Conservation (phyloP, 1,284 basidiomycete species). For the Marasmius sp. region DNA sequence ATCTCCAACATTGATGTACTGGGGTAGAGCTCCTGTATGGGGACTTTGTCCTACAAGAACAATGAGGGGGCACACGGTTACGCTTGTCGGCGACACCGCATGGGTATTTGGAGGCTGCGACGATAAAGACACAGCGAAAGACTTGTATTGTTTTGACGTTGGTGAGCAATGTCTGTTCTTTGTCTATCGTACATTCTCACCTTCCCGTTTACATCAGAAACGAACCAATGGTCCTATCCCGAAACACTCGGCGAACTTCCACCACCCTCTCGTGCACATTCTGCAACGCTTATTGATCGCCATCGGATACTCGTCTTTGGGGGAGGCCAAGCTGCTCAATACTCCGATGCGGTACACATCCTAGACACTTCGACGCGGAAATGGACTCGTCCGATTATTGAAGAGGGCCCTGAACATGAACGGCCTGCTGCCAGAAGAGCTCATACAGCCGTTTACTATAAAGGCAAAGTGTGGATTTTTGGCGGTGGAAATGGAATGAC, state of each 20-base stretch:
- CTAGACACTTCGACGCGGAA: slow-evolving; percentile 77
- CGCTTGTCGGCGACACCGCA: slow-evolving; percentile 77
- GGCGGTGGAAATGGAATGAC: slow-evolving; percentile 90
- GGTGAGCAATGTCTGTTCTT: slow-evolving; percentile 42
- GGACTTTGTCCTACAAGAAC: slow-evolving; percentile 72
- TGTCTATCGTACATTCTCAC: not conserved
- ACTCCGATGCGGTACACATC: slow-evolving; percentile 78
- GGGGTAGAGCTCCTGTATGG: slow-evolving; percentile 82
- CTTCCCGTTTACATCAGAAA: slow-evolving; percentile 52
- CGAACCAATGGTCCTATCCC: slow-evolving; percentile 86
- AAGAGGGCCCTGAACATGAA: slow-evolving; percentile 22
- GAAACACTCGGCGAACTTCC: slow-evolving; percentile 75
- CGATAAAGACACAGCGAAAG: slow-evolving; percentile 72
- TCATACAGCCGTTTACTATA: slow-evolving; percentile 81
- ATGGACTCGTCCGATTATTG: slow-evolving; percentile 59
- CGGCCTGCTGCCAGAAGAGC: slow-evolving; percentile 75
- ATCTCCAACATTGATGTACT: slow-evolving; percentile 76
- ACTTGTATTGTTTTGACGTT: slow-evolving; percentile 85
- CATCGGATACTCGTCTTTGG: slow-evolving; percentile 78
- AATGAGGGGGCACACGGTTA: slow-evolving; percentile 84
- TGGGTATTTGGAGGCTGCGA: slow-evolving; percentile 93
- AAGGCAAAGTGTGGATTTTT: slow-evolving; percentile 80
- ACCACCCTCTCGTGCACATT: slow-evolving; percentile 85
- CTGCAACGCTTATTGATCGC: slow-evolving; percentile 81
- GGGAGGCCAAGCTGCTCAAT: slow-evolving; percentile 78